Evolutionary conservation across 352 stramenopile species (phyloP), one percentile per base, ranked within the genome.

Genomic region (Pythium brachiatum): DNA sequence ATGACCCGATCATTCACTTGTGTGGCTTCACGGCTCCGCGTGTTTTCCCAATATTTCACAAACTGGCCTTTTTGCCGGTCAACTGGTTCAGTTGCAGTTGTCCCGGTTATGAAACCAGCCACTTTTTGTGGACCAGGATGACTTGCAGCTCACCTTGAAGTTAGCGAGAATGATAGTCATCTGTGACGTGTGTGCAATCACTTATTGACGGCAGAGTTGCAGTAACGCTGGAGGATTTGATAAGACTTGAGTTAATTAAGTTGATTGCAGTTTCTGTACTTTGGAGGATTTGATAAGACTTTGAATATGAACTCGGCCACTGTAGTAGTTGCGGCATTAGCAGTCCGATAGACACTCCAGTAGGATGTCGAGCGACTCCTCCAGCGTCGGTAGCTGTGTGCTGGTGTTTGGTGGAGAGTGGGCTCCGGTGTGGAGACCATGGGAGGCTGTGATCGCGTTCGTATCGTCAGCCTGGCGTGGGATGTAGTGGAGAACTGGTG

Each of bases 331-430:
- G 21, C 48, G 5, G 25, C 26, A 39, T 39, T 13, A 50, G 12
- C 47, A 66, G 21, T 66, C 59, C 4, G 59, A 66, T 7, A 62
- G 53, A 32, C 57, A 67, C 53, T 67, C 60, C 2, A 67, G 18
- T 4, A 67, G n/a, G 29, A 67, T 57, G 21, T 67, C 60, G 13
- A 67, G 36, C 1, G 60, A 67, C 46, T 67, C 60, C 41, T 66
- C 60, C 3, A 67, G 46, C 11, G 60, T 47, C 7, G 60, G 60
- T 11, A 67, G 46, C 25, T 67, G 15, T 26, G 39, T 39, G 23
- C 43, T 38, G 5, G 43, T 23, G 43, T 21, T 57, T 15, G 34
- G 34, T 4, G 18, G 34, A 39, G 34, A 39, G 18, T 15, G 26
- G 39, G 38, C n/a, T 60, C 51, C 0, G 36, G 51, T 1, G 51